A percentile compares a stretch with the other conserved stretches of the same genome.
phyloP scores from a whole-genome alignment of 2,329 filamentous ascomycete species.

The Sphaerulina vaccinii region DNA sequence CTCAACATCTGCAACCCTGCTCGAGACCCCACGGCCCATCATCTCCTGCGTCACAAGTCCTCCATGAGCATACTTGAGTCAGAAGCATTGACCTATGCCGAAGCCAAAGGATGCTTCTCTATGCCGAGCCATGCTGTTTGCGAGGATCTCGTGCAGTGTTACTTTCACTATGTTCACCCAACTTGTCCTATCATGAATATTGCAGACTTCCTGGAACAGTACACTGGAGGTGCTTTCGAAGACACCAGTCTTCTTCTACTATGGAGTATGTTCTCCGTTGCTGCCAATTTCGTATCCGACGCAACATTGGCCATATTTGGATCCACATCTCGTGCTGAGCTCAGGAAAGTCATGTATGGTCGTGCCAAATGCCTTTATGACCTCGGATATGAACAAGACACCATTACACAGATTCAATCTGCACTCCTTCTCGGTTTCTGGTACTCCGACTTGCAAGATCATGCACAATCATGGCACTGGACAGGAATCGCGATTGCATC shows the following conservation, averaged over 20 bases:
- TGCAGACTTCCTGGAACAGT: conserved; percentile 16
- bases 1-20: conserved; percentile 9
- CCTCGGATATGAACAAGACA: conserved; percentile 16
- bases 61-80: conserved; percentile 1
- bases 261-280: conserved; percentile 24
- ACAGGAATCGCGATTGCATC: conserved; percentile 19
- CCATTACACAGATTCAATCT: conserved; percentile 15
- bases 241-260: conserved; percentile 18
- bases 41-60: conserved; percentile 1
- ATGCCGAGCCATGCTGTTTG: conserved; percentile 12
- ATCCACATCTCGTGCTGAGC: conserved; percentile 10
- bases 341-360: conserved; percentile 15
- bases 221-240: conserved; percentile 11
- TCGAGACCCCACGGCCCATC: background rate
- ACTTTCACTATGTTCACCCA: conserved; percentile 21
- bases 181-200: conserved; percentile 17
- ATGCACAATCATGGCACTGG: conserved; percentile 23
- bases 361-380: conserved; percentile 21
- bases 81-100: conserved; percentile 10
- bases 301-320: conserved; percentile 6
- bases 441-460: conserved; percentile 17
- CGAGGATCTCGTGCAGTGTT: conserved; percentile 15
- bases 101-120: conserved; percentile 14
- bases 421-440: conserved; percentile 17
- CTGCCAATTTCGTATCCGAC: conserved; percentile 13